Base-by-base conservation (phyloP, 2,329 filamentous ascomycete species). In the Epichloe baconii region DNA sequence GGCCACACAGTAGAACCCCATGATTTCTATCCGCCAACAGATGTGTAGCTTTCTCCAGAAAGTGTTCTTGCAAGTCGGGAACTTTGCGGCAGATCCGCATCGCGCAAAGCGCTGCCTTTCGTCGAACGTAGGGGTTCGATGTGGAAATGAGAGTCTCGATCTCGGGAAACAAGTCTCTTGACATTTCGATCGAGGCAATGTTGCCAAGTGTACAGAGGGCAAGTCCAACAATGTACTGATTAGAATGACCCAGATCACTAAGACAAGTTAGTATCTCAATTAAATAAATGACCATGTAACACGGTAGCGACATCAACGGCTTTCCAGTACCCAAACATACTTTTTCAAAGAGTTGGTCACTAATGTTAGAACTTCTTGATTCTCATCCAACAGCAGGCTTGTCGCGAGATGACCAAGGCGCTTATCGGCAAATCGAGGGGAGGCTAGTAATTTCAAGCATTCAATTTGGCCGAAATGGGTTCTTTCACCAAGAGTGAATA, bases 401-500 rank as follows among this genome's bases (percentile, higher is more conserved):
- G 93, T 98, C 23, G 93, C 93, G 58, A 98, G 74, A 65, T 98
- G 95, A 41, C 93, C 93, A 60, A 98, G 72, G 46, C 93, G 84
- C 74, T 98, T 98, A 76, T 98, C 93, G 59, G 93, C 93, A 65
- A 98, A 98, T 53, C 91, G 88, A 57, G 94, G 90, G 41, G 93
- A 98, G 53, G 93, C 93, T 53, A 98, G 80, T 48, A 98, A 80
- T 72, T 98, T 98, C 63, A 98, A 78, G 69, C 93, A 98, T 80
- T 98, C 93, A 66, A 98, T 98, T 76, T 98, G 93, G 48, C 93
- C 93, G 67, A 98, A 98, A 71, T 98, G 93, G 52, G 93, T 98
- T 63, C 93, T 82, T 72, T 98, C 93, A 57, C 93, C 93, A 42
- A 98, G 79, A 1, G 93, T 98, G 70, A 98, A 98, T 54, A 98